A percentile compares a stretch with the other conserved stretches of the same genome.
phyloP scores from a whole-genome alignment of 352 stramenopile genomes.

The Globisporangium echinulatum region DNA sequence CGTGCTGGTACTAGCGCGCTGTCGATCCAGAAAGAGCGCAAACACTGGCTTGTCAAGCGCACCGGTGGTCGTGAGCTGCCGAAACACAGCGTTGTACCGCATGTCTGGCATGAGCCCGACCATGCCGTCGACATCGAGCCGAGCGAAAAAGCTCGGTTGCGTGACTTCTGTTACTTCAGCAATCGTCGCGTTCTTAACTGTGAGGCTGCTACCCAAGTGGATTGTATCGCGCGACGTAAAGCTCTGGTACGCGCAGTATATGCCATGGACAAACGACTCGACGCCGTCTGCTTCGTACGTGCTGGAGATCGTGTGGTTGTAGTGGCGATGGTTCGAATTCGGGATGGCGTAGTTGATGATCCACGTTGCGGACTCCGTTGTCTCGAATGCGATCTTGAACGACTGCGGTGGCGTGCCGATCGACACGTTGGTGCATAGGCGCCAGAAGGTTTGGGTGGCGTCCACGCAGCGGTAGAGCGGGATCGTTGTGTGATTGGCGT shows the following conservation, averaged over 20 bases:
- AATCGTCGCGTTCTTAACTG: no score
- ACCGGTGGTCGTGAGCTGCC: neutral
- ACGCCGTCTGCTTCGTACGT: neutral
- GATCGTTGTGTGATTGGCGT: neutral
- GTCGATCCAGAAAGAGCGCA: neutral
- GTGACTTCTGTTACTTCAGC: no score
- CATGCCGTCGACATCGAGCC: neutral
- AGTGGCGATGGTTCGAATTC: neutral
- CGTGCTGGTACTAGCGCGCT: neutral
- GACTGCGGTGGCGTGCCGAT: neutral
- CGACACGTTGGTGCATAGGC: neutral
- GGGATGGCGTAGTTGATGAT: neutral
- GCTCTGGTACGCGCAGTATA: neutral
- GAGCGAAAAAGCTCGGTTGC: neutral
- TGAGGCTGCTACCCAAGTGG: neutral
- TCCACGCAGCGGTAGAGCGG: neutral
- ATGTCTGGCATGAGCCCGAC: neutral
- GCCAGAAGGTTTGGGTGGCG: neutral
- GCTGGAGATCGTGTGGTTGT: neutral
- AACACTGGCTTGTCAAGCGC: neutral
- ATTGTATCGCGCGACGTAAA: neutral
- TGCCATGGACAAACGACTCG: neutral
- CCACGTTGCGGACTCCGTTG: neutral
- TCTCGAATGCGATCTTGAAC: neutral
- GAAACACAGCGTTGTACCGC: neutral